phyloP scores from a whole-genome alignment of 352 stramenopile species.

The Globisporangium megalacanthum region DNA sequence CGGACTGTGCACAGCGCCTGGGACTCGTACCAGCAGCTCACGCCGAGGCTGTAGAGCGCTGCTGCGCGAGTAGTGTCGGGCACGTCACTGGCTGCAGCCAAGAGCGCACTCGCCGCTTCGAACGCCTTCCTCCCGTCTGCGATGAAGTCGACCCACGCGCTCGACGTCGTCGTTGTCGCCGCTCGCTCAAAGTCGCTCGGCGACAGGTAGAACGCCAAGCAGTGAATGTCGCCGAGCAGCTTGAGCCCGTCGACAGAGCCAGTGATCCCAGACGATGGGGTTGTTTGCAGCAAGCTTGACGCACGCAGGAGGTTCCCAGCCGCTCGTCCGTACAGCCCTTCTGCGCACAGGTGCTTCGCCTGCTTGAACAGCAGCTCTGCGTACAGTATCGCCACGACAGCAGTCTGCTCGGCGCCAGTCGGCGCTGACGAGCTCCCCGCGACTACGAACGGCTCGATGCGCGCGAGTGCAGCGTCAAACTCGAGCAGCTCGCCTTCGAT shows the following conservation, averaged over 20 bases:
- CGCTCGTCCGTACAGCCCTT: conserved; percentile 70
- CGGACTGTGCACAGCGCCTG: conserved; percentile 36
- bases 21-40: conserved; percentile 77
- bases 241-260: conserved; percentile 45
- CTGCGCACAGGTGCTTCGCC: conserved; percentile 65
- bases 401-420: conserved; percentile 15
- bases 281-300: conserved; percentile 36
- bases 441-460: conserved; percentile 40
- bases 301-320: conserved; percentile 57
- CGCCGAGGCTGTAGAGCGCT: conserved; percentile 60
- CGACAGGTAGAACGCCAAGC: conserved; percentile 79
- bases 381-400: conserved; percentile 51
- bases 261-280: conserved; percentile 19
- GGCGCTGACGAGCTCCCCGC: background rate
- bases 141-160: conserved; percentile 60
- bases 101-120: conserved; percentile 25
- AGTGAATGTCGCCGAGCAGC: conserved; percentile 75
- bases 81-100: conserved; percentile 5
- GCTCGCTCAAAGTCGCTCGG: conserved; percentile 40
- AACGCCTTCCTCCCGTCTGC: conserved; percentile 49
- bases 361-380: conserved; percentile 71
- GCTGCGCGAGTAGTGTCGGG: conserved; percentile 22
- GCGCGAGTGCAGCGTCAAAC: conserved; percentile 65
- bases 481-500: conserved; percentile 69
- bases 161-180: background rate